A percentile compares a stretch with the other conserved stretches of the same genome.
Evolutionary conservation across 306 rosid species (phyloP).

Genomic region (Aeschynomene evenia): DNA sequence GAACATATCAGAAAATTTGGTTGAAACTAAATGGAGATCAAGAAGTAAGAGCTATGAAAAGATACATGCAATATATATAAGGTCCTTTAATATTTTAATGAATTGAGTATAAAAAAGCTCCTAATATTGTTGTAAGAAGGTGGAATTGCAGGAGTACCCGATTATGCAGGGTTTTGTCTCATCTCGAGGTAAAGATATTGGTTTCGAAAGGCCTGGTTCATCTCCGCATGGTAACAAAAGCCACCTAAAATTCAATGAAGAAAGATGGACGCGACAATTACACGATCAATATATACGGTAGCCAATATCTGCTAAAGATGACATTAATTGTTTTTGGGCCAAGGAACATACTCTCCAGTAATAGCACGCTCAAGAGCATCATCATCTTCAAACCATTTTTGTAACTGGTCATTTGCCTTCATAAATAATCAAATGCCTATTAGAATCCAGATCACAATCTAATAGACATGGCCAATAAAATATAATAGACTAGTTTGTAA

Average conservation of each 20-base stretch:
- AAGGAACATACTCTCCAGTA: conserved; percentile 77
- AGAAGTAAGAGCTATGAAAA: not conserved
- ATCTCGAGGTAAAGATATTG: conserved; percentile 58
- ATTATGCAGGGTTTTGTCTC: conserved; percentile 56
- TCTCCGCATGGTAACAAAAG: conserved; percentile 63
- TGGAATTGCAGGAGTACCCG: conserved; percentile 53
- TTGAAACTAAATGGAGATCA: not conserved
- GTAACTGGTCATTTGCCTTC: conserved; percentile 77
- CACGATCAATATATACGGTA: not conserved
- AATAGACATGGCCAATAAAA: conserved; percentile 10
- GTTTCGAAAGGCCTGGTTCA: conserved; percentile 46
- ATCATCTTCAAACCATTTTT: conserved; percentile 76
- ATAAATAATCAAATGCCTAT: conserved; percentile 31
- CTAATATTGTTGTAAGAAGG: conserved; percentile 4
- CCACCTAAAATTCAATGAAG: conserved; percentile 59
- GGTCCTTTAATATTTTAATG: not conserved
- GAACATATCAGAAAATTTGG: conserved; percentile 10
- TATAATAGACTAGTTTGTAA: conserved; percentile 17
- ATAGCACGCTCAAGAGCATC: conserved; percentile 93
- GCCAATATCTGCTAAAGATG: not conserved
- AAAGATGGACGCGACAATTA: not conserved
- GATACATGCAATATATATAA: not conserved
- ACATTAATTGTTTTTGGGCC: conserved; percentile 5
- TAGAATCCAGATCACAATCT: conserved; percentile 28
- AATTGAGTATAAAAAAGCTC: not conserved